Evolutionary conservation across 164 flowering plant genomes (phyloP).

Genomic region (Umbilicus rupestris): DNA sequence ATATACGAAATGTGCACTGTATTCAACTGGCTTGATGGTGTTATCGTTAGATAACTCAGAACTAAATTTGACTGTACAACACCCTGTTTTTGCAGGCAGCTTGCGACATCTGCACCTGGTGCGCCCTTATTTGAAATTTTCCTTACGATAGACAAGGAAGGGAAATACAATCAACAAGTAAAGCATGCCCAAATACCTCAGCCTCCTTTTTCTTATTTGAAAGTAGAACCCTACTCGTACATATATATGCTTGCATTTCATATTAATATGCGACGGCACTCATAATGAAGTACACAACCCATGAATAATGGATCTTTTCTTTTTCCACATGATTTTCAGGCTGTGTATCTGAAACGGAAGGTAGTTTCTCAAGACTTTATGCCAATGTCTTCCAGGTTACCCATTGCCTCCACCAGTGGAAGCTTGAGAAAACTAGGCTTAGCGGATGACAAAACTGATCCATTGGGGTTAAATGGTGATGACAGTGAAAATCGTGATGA

Average conservation of each 20-base stretch:
- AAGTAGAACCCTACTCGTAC: too few species aligned
- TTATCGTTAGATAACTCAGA: too few species aligned
- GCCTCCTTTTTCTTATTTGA: neutral
- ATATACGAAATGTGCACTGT: neutral
- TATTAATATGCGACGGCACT: neutral
- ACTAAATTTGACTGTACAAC: too few species aligned
- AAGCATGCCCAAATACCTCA: conserved; percentile 8
- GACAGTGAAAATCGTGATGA: conserved; percentile 51
- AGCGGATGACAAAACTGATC: conserved; percentile 37
- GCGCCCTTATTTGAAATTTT: conserved; percentile 81
- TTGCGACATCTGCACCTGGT: conserved; percentile 62
- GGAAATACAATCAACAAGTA: conserved; percentile 84
- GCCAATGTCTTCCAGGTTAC: conserved; percentile 22
- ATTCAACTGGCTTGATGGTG: conserved; percentile 1
- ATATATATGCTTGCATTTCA: too few species aligned
- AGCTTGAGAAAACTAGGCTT: conserved; percentile 30
- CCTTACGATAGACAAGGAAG: conserved; percentile 42
- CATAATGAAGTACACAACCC: neutral
- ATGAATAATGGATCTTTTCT: neutral
- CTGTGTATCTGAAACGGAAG: conserved; percentile 65
- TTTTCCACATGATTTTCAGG: conserved; percentile 41
- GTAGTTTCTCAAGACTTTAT: conserved; percentile 25
- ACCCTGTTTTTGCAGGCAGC: conserved; percentile 52
- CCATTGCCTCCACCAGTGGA: conserved; percentile 21
- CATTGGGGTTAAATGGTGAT: conserved; percentile 31